These are phyloP conservation scores for Bruguiera gymnorhiza DNA, from an alignment of 345 rosid species.

Conservation along the genomic window DNA sequence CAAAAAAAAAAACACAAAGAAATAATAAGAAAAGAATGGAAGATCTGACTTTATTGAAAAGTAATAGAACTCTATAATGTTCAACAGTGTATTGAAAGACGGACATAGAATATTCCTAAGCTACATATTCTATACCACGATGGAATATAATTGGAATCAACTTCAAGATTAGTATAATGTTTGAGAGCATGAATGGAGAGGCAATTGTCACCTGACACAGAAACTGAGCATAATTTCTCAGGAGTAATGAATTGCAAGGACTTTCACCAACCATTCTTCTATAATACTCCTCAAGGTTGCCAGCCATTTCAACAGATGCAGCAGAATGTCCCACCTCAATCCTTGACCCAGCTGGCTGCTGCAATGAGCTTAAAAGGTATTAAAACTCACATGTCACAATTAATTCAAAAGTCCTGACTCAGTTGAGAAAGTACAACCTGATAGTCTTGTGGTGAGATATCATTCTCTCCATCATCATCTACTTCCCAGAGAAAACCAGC, in stretches of 20 bases:
- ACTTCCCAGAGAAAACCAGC: conserved; percentile 72
- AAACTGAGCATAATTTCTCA: conserved; percentile 42
- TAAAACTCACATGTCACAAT: neutral
- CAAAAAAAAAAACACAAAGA: neutral
- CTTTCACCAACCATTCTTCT: conserved; percentile 35
- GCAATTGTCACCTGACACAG: conserved; percentile 32
- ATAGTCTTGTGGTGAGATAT: conserved; percentile 17
- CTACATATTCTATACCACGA: no score
- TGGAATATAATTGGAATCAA: neutral
- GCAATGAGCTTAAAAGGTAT: neutral
- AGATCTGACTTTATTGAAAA: no score
- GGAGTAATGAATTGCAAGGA: conserved; percentile 29
- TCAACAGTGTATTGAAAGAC: neutral
- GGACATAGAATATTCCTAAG: no score
- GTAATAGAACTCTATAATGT: neutral
- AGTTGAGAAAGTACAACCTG: conserved; percentile 36
- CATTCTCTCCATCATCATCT: conserved; percentile 26
- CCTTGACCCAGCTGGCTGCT: conserved; percentile 8
- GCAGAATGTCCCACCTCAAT: conserved; percentile 1
- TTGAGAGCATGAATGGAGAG: neutral
- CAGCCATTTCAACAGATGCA: neutral
- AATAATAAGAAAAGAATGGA: no score
- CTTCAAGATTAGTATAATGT: neutral
- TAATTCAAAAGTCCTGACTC: neutral
- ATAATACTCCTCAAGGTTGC: conserved; percentile 24